Percentiles rank a stretch among this genome's conserved stretches.
Conservation (phyloP, 2,329 filamentous ascomycete species). For the Colletotrichum horii region DNA sequence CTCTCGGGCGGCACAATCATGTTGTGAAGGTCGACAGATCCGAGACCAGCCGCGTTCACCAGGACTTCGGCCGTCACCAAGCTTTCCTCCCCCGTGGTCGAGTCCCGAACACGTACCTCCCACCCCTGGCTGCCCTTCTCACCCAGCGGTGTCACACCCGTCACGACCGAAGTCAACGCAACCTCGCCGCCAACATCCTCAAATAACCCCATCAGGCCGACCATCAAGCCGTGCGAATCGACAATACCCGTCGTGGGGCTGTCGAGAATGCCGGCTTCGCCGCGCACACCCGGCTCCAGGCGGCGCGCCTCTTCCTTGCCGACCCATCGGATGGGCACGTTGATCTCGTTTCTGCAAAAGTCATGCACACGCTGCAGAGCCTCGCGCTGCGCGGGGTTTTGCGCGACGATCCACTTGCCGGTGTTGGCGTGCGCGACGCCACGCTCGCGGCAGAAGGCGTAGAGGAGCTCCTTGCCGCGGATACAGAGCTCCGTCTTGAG, state of each 20-base stretch:
- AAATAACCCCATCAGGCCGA: conserved; percentile 76
- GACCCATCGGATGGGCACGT: conserved; percentile 77
- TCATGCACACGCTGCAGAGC: conserved; percentile 59
- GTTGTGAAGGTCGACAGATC: conserved; percentile 79
- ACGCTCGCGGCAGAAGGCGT: conserved; percentile 73
- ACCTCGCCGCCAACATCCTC: conserved; percentile 78
- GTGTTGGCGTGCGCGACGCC: conserved; percentile 74
- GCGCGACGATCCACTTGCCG: conserved; percentile 95
- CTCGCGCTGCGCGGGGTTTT: conserved; percentile 73
- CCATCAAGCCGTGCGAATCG: conserved; percentile 86
- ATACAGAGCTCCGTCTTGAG: conserved; percentile 89
- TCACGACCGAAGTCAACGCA: conserved; percentile 73
- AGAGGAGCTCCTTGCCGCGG: conserved; percentile 76
- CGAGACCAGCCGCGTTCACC: conserved; percentile 86
- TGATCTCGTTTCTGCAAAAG: conserved; percentile 43
- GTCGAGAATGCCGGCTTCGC: conserved; percentile 77
- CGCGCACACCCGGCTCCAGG: conserved; percentile 78
- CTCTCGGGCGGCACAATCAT: conserved; percentile 70
- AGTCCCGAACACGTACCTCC: conserved; percentile 63
- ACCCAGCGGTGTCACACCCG: conserved; percentile 56
- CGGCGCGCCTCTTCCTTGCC: conserved; percentile 61
- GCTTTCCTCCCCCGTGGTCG: conserved; percentile 48
- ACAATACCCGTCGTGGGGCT: conserved; percentile 88
- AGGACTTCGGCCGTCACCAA: conserved; percentile 77
- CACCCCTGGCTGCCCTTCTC: conserved; percentile 66